phyloP scores from a whole-genome alignment of 2,329 filamentous ascomycete genomes.

The Stemphylium lycopersici region DNA sequence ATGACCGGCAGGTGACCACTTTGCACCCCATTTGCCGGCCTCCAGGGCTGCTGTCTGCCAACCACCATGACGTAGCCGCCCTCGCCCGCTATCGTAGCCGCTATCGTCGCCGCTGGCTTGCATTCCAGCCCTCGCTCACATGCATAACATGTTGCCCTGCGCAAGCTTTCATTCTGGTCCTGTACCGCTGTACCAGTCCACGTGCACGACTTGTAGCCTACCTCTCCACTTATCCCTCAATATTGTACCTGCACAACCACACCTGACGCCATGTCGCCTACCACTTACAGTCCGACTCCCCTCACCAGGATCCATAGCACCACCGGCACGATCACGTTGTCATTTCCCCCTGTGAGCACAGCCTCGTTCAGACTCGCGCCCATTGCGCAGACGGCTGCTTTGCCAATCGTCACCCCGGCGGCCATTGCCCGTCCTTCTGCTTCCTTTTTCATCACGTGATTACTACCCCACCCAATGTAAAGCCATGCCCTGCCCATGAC shows the following conservation, averaged over 20 bases:
- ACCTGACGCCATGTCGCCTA: conserved; percentile 3
- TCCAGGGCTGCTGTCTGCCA: neutral
- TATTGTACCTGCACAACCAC: conserved; percentile 14
- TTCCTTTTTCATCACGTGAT: conserved; percentile 5
- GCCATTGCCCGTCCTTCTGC: conserved; percentile 53
- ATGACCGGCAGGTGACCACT: conserved; percentile 30
- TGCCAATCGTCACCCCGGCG: conserved; percentile 51
- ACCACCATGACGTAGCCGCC: neutral
- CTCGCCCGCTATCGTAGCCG: neutral
- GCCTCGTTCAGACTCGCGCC: conserved; percentile 92
- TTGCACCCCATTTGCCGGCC: conserved; percentile 34
- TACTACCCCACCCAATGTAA: conserved; percentile 69
- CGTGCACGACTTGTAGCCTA: neutral
- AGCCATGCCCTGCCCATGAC: conserved; percentile 76
- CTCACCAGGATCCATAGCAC: conserved; percentile 92
- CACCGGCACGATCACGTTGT: conserved; percentile 96
- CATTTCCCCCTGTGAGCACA: conserved; percentile 93
- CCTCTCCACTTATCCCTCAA: neutral
- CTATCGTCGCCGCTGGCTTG: neutral
- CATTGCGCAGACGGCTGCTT: conserved; percentile 71
- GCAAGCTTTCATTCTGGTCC: no score
- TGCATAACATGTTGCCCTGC: neutral
- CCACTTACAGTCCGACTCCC: conserved; percentile 61
- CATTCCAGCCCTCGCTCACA: neutral
- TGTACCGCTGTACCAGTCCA: neutral